phyloP scores from a whole-genome alignment of 1,284 basidiomycete genomes.

The Austroboletus olivaceoglutinosus region DNA sequence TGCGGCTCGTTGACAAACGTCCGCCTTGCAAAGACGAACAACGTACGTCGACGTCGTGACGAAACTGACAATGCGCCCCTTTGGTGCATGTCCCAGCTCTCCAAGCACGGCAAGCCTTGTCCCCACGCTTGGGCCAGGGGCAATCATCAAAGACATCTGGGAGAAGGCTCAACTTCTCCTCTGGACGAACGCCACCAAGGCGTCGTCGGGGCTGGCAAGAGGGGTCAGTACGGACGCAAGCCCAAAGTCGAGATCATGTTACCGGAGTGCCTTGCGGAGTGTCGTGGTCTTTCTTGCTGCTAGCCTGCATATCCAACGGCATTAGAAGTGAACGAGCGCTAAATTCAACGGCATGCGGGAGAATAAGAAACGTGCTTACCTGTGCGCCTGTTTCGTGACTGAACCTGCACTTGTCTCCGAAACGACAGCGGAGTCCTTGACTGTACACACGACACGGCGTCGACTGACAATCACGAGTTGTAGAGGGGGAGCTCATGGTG shows the following conservation, averaged over 20 bases:
- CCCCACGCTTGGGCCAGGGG: constrained; percentile 21
- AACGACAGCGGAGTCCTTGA: constrained; percentile 25
- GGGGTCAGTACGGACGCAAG: too few species aligned
- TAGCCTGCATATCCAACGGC: background rate
- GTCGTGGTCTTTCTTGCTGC: background rate
- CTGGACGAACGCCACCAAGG: too few species aligned
- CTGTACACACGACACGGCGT: constrained; percentile 16
- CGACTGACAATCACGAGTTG: constrained; percentile 3
- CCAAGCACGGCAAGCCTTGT: constrained; percentile 27
- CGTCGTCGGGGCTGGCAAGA: too few species aligned
- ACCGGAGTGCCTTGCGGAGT: too few species aligned
- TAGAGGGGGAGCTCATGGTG: constrained; percentile 12
- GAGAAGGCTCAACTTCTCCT: background rate
- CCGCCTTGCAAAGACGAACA: background rate
- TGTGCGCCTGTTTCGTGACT: constrained; percentile 15
- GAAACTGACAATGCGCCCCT: constrained; percentile 25
- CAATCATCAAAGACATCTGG: constrained; percentile 11
- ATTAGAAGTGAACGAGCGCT: too few species aligned
- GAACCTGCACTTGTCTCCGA: constrained; percentile 25
- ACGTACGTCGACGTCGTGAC: constrained; percentile 27
- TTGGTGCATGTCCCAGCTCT: constrained; percentile 29
- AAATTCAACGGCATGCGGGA: background rate
- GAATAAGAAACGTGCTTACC: background rate
- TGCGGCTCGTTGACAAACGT: background rate
- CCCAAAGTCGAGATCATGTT: too few species aligned